Percentiles rank a stretch among this genome's conserved stretches.
Conservation (phyloP, 306 rosid species). For the Malus asiatica region DNA sequence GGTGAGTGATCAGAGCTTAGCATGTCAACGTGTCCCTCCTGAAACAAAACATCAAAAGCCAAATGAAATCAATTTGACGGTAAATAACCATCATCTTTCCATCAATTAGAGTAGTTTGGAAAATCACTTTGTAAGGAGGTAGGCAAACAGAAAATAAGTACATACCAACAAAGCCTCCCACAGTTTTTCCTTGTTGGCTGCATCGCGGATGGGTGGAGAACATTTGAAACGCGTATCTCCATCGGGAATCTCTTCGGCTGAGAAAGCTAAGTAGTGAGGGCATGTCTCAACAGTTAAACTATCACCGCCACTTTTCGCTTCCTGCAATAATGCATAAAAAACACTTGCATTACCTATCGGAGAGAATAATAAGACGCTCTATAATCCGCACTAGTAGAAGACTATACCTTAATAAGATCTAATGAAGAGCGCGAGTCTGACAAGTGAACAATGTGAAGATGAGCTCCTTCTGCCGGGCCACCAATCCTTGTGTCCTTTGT, state of each 20-base stretch:
- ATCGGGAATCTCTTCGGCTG: slow-evolving; percentile 64
- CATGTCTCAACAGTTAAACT: slow-evolving; percentile 85
- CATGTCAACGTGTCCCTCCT: slow-evolving; percentile 83
- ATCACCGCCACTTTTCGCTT: slow-evolving; percentile 72
- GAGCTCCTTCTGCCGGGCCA: slow-evolving; percentile 86
- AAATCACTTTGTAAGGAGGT: background rate
- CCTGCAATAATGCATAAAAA: slow-evolving; percentile 32
- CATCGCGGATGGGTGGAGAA: slow-evolving; percentile 85
- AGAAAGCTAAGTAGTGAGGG: slow-evolving; percentile 83
- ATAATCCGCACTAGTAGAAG: background rate
- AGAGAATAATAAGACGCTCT: background rate
- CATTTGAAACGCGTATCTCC: slow-evolving; percentile 91
- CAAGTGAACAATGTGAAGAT: slow-evolving; percentile 88
- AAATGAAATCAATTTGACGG: background rate
- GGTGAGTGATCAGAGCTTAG: slow-evolving; percentile 92
- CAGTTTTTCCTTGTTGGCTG: slow-evolving; percentile 62
- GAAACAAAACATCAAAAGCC: slow-evolving; percentile 16
- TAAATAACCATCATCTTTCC: background rate
- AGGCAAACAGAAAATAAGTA: background rate
- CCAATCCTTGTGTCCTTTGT: slow-evolving; percentile 64
- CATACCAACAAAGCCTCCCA: slow-evolving; percentile 78
- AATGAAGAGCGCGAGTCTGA: slow-evolving; percentile 81
- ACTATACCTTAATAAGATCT: slow-evolving; percentile 67
- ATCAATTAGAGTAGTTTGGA: too few relatives aligned
- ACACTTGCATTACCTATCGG: background rate